Conservation (phyloP, 2,329 filamentous ascomycete species). For the Aspergillus chevalieri region DNA sequence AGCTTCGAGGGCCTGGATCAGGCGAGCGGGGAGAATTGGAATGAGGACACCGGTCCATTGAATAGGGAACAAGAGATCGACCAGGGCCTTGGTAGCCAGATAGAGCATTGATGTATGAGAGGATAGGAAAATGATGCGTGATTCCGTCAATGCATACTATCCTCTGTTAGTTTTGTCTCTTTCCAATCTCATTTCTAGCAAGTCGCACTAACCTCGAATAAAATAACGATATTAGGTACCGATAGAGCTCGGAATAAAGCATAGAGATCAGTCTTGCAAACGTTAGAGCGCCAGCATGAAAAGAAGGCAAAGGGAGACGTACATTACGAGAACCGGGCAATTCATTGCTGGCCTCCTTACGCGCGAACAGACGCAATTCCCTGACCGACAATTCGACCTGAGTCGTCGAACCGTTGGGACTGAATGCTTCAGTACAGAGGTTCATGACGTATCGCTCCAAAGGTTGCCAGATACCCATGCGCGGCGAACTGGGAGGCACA, state of each 20-base stretch:
- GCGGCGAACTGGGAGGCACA: conserved; percentile 81
- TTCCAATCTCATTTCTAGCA: not conserved
- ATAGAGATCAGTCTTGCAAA: conserved; percentile 68
- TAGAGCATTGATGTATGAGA: conserved; percentile 96
- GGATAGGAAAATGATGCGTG: conserved; percentile 90
- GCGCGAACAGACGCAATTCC: conserved; percentile 83
- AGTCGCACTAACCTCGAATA: conserved; percentile 61
- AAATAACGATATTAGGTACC: conserved; percentile 81
- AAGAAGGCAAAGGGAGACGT: conserved; percentile 7
- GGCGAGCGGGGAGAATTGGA: conserved; percentile 76
- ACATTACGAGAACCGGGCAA: conserved; percentile 78
- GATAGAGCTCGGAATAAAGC: conserved; percentile 85
- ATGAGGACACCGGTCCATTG: conserved; percentile 95
- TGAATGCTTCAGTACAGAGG: conserved; percentile 88
- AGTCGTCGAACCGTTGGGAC: conserved; percentile 85
- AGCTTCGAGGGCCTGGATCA: conserved; percentile 86
- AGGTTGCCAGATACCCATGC: conserved; percentile 90
- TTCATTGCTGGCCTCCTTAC: conserved; percentile 89
- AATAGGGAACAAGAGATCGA: conserved; percentile 78
- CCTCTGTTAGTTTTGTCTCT: conserved; percentile 10
- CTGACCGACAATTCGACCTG: conserved; percentile 89
- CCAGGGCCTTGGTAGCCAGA: conserved; percentile 80
- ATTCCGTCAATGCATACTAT: conserved; percentile 76
- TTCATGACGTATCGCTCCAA: conserved; percentile 96
- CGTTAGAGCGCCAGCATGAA: not conserved